These are phyloP conservation scores for Macrophomina tecta DNA, from an alignment of 2,329 filamentous ascomycete genomes.

Conservation along the genomic window DNA sequence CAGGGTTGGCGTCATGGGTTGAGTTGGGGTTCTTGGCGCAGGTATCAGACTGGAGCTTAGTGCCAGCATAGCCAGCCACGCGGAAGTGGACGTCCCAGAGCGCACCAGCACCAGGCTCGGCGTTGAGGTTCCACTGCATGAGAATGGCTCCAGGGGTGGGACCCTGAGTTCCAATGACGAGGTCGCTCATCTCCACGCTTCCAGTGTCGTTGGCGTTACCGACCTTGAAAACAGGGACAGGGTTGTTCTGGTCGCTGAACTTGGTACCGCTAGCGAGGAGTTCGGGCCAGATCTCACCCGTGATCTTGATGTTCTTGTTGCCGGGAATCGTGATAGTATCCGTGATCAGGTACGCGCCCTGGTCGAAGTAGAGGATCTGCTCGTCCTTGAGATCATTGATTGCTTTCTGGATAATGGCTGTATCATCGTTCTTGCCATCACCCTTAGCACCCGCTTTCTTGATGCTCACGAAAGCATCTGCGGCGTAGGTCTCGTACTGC, in stretches of 20 bases:
- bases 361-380: constrained; percentile 68
- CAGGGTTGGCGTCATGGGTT: constrained; percentile 63
- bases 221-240: constrained; percentile 84
- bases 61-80: constrained; percentile 85
- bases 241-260: constrained; percentile 77
- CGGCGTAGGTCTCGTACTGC: constrained; percentile 75
- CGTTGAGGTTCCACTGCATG: constrained; percentile 87
- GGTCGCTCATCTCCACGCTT: constrained; percentile 83
- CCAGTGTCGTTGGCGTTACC: constrained; percentile 79
- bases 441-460: constrained; percentile 84
- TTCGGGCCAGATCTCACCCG: constrained; percentile 88
- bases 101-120: constrained; percentile 70
- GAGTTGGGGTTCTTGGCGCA: constrained; percentile 77
- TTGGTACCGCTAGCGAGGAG: constrained; percentile 79
- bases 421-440: constrained; percentile 88
- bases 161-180: constrained; percentile 84
- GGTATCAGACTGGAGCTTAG: constrained; percentile 77
- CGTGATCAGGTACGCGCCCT: constrained; percentile 67
- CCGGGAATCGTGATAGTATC: constrained; percentile 64
- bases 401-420: constrained; percentile 78
- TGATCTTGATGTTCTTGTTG: constrained; percentile 78
- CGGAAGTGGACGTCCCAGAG: constrained; percentile 98
- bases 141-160: constrained; percentile 86
- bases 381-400: constrained; percentile 70
- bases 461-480: constrained; percentile 79